Conservation (phyloP, 2,329 filamentous ascomycete species). For the Botryosphaeria dothidea region DNA sequence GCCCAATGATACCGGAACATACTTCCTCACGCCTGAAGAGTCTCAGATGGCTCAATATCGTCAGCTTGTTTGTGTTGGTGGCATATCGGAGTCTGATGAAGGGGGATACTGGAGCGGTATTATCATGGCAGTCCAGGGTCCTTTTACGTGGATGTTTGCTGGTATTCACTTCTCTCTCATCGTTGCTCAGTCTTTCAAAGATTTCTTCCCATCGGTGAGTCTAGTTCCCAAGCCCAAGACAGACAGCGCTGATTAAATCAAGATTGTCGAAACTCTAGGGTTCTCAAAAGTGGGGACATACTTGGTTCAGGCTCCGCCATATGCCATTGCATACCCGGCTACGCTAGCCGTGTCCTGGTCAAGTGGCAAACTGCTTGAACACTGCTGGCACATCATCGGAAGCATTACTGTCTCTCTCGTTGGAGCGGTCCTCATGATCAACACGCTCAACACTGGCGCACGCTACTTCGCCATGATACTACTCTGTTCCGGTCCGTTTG, state of each 20-base stretch:
- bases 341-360: conserved; percentile 29
- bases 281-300: conserved; percentile 8
- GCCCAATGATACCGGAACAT: conserved; percentile 52
- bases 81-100: conserved; percentile 27
- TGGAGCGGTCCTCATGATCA: conserved; percentile 29
- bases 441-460: conserved; percentile 31
- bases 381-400: conserved; percentile 27
- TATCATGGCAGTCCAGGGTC: conserved; percentile 40
- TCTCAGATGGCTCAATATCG: conserved; percentile 40
- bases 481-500: conserved; percentile 40
- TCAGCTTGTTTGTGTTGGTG: background rate
- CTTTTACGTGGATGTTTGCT: conserved; percentile 44
- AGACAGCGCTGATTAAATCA: background rate
- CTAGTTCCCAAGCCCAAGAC: background rate
- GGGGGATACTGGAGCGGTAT: conserved; percentile 42
- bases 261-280: background rate
- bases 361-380: conserved; percentile 32
- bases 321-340: conserved; percentile 33
- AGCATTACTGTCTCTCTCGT: background rate
- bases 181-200: conserved; percentile 34
- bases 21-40: conserved; percentile 34
- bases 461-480: conserved; percentile 33
- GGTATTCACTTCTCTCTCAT: conserved; percentile 42
- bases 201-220: conserved; percentile 34
- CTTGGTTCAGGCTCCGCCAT: conserved; percentile 24